Base-by-base conservation (phyloP, 164 flowering plant species). In the Vitis rupestris region DNA sequence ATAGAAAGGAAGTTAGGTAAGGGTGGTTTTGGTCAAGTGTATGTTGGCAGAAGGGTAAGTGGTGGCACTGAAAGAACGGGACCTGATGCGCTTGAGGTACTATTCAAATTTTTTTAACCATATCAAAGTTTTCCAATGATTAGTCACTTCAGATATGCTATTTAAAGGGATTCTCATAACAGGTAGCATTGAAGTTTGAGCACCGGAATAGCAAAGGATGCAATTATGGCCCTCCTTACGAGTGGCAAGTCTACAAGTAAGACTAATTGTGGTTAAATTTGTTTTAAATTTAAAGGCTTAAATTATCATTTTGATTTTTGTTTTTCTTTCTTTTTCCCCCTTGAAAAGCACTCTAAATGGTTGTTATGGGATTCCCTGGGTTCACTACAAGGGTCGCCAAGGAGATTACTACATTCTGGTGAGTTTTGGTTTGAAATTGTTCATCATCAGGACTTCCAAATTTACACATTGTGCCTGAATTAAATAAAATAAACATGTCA, bases 21-120 rank as follows among this genome's bases (percentile, higher is more conserved):
- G 76, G 98, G 98, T 70, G 98, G 98, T 53, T 93, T 93, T 85
- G 98, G 98, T 54, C 98, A 93, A 85, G 98, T 91, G 54, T 93
- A 86, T 80, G 97, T 91, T 70, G 97, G 98, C 53, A 78, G 88
- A 73, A 81, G 93, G 76, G 72, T 82, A 11, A 76, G 65, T 74
- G 97, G 95, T 67, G 98, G 98, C 62, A 75, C 81, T n/a, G 91
- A 81, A 31, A 80, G 90, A 65, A 86, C 84, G 13, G 98, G 98
- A 68, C 82, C 93, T 9, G 95, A 88, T 81, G 95, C 97, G 6
- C 23, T 87, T 65, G 97, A 93, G 92, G 98, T 93, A 78, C 48
- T 15, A 31, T 54, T 64, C 10, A 52, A 12, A 5, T 14, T 1
- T 56, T 54, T 14, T 48, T 76, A 30, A 12, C 47, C 44, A 54